Conservation (phyloP, 225 moss, liverwort and hornwort genomes). For the Marchantia paleacea region DNA sequence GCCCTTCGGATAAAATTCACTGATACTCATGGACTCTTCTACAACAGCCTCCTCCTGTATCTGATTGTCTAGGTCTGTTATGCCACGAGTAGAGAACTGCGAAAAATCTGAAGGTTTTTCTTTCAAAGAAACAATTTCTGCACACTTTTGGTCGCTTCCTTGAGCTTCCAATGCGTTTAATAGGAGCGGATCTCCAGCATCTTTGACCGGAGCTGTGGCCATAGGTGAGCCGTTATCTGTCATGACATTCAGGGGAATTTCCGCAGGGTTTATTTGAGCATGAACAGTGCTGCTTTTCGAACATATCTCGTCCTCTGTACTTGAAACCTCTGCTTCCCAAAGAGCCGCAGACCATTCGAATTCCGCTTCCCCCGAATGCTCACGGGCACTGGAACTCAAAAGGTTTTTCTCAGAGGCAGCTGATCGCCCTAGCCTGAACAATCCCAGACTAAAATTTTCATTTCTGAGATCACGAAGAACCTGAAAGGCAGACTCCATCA, state of each 20-base stretch:
- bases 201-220: not conserved
- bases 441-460: constrained; percentile 30
- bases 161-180: not conserved
- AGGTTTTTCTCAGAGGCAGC: constrained; percentile 18
- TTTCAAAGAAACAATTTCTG: not conserved
- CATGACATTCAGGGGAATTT: not conserved
- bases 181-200: not conserved
- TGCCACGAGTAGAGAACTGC: not conserved
- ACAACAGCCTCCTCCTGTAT: not conserved
- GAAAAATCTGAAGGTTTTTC: not conserved
- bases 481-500: constrained; percentile 38
- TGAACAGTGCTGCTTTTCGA: not conserved
- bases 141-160: not conserved
- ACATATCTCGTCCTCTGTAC: constrained; percentile 1
- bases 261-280: not conserved
- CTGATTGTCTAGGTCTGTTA: not conserved
- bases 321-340: constrained; percentile 37
- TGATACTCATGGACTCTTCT: not conserved
- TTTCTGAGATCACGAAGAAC: constrained; percentile 38
- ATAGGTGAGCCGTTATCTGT: not conserved
- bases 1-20: not conserved
- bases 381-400: constrained; percentile 7
- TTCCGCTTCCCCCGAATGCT: constrained; percentile 8
- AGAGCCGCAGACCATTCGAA: constrained; percentile 39
- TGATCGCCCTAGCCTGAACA: constrained; percentile 16